Evolutionary conservation across 495 filamentous ascomycete genomes (phyloP), one percentile per base, ranked within the genome.

Genomic region (Paragyromitra xinjiangensis): DNA sequence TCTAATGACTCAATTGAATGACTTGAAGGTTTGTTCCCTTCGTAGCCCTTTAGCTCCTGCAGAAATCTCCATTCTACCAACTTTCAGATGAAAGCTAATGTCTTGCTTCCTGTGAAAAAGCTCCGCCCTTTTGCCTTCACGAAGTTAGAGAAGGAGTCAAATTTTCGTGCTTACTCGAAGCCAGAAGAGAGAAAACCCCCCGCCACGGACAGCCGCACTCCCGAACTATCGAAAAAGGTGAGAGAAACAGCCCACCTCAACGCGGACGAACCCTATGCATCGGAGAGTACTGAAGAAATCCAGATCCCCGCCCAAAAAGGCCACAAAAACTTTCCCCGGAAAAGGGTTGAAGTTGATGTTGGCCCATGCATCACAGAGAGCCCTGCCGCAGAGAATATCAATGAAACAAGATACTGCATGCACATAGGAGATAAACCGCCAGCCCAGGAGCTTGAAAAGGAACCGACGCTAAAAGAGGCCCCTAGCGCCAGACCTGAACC

Each of bases 1-100:
- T 44, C 12, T 50, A 3, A 42, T 56, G 50, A 24, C 69, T 7
- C 48, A 73, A 0, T 39, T 64, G 19, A 63, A n/a, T 22, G 61
- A 64, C 8, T 51, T 51, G 7, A 66, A 77, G 69, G 74, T 77
- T 48, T 40, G 67, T 19, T 39, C 22, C 12, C 24, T 53, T 29
- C 9, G n/a, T 64, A 12, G 4, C 3, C 16, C n/a, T 64, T 59
- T 29, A n/a, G 5, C 9, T 37, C 51, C 42, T 29, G 39, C 19
- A 22, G 51, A 22, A 26, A 14, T 39, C 19, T 42, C 40, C 26
- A 45, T 16, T 39, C 6, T 53, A 19, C 19, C 11, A 8, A 5
- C n/a, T 66, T 22, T 8, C 3, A 16, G 45, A 44, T n/a, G 11
- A 40, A 14, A 56, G 37, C 34, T 67, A 56, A 73, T 22, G 11